Conservation (phyloP, 306 rosid species). For the Trifolium repens region DNA sequence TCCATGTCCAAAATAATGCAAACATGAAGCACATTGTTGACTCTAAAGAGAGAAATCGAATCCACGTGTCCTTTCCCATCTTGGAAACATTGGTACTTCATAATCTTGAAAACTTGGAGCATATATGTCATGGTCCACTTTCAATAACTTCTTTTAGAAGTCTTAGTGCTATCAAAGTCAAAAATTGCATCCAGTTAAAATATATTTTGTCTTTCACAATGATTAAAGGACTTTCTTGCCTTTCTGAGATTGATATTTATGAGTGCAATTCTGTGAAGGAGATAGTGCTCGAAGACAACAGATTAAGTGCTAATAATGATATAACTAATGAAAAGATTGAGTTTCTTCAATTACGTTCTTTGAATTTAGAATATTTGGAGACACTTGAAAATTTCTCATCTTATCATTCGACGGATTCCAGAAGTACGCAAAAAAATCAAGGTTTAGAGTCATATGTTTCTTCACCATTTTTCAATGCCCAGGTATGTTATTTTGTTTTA, state of each 20-base stretch:
- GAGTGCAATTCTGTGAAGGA: constrained; percentile 1
- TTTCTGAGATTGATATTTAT: constrained; percentile 7
- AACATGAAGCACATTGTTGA: constrained; percentile 11
- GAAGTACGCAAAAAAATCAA: neutral
- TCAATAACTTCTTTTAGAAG: neutral
- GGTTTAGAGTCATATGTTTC: neutral
- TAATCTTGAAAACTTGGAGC: neutral
- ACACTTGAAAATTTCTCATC: neutral
- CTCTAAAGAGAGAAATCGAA: neutral
- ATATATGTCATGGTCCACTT: constrained; percentile 2
- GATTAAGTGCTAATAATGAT: neutral
- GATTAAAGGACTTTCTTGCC: neutral
- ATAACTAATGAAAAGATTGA: neutral
- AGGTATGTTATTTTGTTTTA: constrained; percentile 17
- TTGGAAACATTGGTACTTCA: neutral
- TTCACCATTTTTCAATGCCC: neutral
- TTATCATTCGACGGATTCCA: neutral
- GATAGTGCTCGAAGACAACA: neutral
- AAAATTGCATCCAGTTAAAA: neutral
- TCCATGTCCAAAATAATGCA: constrained; percentile 11
- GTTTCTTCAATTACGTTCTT: neutral
- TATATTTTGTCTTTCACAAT: constrained; percentile 4
- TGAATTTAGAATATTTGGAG: constrained; percentile 8
- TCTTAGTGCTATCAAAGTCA: neutral
- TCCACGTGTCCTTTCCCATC: neutral